Percentiles rank a stretch among this genome's conserved stretches.
Evolutionary conservation across 441 rosid genomes (phyloP).

Genomic region (Iberis amara): DNA sequence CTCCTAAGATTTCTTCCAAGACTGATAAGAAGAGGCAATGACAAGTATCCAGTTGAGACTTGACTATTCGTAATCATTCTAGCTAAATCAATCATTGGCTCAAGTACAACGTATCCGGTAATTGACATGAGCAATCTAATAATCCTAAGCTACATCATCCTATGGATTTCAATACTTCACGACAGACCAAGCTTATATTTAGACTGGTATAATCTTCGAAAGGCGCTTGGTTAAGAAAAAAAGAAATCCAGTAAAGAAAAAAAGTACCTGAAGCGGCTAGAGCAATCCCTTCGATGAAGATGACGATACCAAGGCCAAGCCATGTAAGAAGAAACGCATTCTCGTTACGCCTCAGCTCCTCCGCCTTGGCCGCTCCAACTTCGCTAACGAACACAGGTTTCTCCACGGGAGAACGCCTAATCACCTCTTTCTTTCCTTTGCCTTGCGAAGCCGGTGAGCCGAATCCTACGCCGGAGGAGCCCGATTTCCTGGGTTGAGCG

Average conservation of each 20-base stretch:
- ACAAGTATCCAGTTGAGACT: not conserved
- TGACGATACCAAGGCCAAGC: slow-evolving; percentile 75
- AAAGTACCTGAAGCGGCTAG: slow-evolving; percentile 72
- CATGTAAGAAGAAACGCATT: slow-evolving; percentile 83
- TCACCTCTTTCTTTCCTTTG: slow-evolving; percentile 50
- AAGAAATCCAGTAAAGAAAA: too few species aligned
- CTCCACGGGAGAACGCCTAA: slow-evolving; percentile 60
- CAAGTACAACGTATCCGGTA: too few species aligned
- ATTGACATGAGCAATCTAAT: too few species aligned
- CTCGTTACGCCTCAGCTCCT: slow-evolving; percentile 60
- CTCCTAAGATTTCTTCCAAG: not conserved
- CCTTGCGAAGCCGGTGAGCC: slow-evolving; percentile 38
- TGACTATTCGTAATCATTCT: too few species aligned
- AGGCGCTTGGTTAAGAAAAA: too few species aligned
- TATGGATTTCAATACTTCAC: too few species aligned
- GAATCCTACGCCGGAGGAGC: slow-evolving; percentile 53
- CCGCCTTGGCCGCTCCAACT: slow-evolving; percentile 49
- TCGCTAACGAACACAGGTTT: slow-evolving; percentile 49
- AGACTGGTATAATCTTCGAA: too few species aligned
- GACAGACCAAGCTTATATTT: too few species aligned
- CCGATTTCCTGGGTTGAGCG: slow-evolving; percentile 39
- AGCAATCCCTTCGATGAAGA: slow-evolving; percentile 59
- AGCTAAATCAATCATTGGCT: too few species aligned
- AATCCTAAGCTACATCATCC: too few species aligned
- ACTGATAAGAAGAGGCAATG: not conserved